Base-by-base conservation (phyloP, 768 basidiomycete genomes). In the Calocybe cyanea region DNA sequence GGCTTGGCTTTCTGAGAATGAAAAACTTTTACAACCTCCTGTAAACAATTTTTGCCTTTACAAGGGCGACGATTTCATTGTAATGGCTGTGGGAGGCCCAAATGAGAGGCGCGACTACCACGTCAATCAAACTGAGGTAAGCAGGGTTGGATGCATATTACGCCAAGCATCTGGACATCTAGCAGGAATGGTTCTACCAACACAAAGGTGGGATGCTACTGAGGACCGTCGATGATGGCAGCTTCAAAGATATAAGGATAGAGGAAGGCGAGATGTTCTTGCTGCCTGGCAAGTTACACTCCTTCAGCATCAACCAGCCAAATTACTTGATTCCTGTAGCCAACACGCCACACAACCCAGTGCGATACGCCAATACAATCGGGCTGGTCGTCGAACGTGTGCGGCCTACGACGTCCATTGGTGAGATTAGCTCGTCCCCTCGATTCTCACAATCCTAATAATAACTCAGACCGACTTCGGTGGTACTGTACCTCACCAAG, bases 201-300 rank as follows among this genome's bases (percentile, higher is more conserved):
- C 75, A 94, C 71, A 92, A 93, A 63, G 95, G 95, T 2, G 81
- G 77, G 2, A 97, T 98, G 93, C 70, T 91, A 2, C 72, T 99
- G 17, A 83, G 88, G 49, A 84, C 90, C 1, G 85, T 96, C 13
- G 89, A 92, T 39, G 88, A 80, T 6, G 81, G 78, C 8, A 68
- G 71, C 51, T 94, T 94, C 66, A 73, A 76, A 59, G 95, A 98
- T 62, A 87, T 97, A 38, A 69, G 69, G 20, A 96, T 98, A 55
- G 86, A 83, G 51, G 93, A 99, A 64, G 94, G 94, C 38, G 92
- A 93, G 49, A 97, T 97, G 93, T 97, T 96, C 64, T 58, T 98
- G 55, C 71, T 98, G 18, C 95, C 95, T 39, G 88, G 95, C 91
- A 52, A 42, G 76, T 24, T 4, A 4, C 31, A 9, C 19, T 2